Evolutionary conservation across 2,329 filamentous ascomycete genomes (phyloP), one percentile per base, ranked within the genome.

Genomic region (Clarireedia paspali): DNA sequence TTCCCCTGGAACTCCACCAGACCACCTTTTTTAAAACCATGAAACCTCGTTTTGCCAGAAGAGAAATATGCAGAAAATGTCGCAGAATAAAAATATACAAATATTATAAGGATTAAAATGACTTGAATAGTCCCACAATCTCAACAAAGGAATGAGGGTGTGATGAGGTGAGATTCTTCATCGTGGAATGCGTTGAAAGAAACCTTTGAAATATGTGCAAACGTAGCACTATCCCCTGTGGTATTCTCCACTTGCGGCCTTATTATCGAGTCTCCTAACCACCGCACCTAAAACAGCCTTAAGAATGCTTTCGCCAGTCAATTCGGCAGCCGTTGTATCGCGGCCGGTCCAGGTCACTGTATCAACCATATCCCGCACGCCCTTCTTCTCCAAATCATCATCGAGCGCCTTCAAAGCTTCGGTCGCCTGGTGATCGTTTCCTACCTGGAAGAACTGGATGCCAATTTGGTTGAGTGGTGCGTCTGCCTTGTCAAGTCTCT

Each of bases 401-500:
- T 97, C 92, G 6, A 97, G 76, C 47, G 84, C 77, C 63, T 80
- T 74, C 40, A 97, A 75, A 55, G 86, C 83, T 62, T 77, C 71
- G 1, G 77, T 76, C 0, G 91, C 92, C 0, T 71, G 74, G 0
- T 73, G 67, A 63, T 95, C 89, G 50, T 81, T 78, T 56, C 94
- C 92, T 46, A 97, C 88, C 72, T 96, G 92, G 76, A 97, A 95
- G 75, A 97, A 97, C 70, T 97, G 92, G 56, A 97, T 83, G 36
- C 92, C 92, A 7, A 96, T 76, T 73, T 97, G 94, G 76, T 88
- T 88, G 0, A 84, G 78, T 4, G 86, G 83, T 0, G 90, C 90
- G 7, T 84, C 78, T 6, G 87, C 70, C 51, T 71, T 71, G 66
- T 94, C 87, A 34, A 97, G 80, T 66, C 82, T 84, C 70, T 78